Percentiles rank a stretch among this genome's conserved stretches.
Evolutionary conservation across 116 monocot genomes (phyloP).

Genomic region (Cymodocea nodosa): DNA sequence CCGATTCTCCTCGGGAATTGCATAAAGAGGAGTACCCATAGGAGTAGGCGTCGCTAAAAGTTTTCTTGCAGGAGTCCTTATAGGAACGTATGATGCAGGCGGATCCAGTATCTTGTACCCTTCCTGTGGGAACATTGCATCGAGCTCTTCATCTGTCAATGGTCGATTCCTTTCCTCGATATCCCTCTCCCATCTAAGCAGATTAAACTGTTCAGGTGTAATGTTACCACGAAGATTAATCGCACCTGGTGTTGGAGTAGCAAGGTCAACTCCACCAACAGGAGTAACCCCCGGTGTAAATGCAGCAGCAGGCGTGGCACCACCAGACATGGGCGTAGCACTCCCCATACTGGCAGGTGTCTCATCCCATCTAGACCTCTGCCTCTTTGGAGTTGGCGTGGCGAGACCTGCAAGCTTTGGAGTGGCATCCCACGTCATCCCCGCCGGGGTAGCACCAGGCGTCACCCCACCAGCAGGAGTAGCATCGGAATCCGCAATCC

Average conservation of each 20-base stretch:
- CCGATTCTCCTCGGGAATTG: slow-evolving; percentile 90
- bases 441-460: slow-evolving; percentile 71
- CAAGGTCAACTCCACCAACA: slow-evolving; percentile 66
- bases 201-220: slow-evolving; percentile 82
- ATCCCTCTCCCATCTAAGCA: slow-evolving; percentile 88
- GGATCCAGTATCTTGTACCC: slow-evolving; percentile 89
- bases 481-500: slow-evolving; percentile 61
- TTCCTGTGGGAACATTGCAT: slow-evolving; percentile 83
- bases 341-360: slow-evolving; percentile 66
- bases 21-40: slow-evolving; percentile 70
- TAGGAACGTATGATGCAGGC: slow-evolving; percentile 76
- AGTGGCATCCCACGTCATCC: slow-evolving; percentile 94
- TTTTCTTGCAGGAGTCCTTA: slow-evolving; percentile 85
- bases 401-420: slow-evolving; percentile 63
- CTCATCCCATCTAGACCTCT: slow-evolving; percentile 94
- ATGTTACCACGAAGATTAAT: slow-evolving; percentile 64
- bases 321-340: slow-evolving; percentile 63
- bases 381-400: slow-evolving; percentile 81
- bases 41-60: slow-evolving; percentile 89
- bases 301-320: slow-evolving; percentile 55
- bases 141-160: slow-evolving; percentile 82
- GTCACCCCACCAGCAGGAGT: slow-evolving; percentile 68
- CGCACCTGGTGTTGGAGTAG: slow-evolving; percentile 65
- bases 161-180: slow-evolving; percentile 87
- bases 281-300: slow-evolving; percentile 83